A percentile compares a stretch with the other conserved stretches of the same genome.
These are phyloP conservation scores for Aureobasidium musti DNA, from an alignment of 2,329 filamentous ascomycete genomes.

Conservation along the genomic window DNA sequence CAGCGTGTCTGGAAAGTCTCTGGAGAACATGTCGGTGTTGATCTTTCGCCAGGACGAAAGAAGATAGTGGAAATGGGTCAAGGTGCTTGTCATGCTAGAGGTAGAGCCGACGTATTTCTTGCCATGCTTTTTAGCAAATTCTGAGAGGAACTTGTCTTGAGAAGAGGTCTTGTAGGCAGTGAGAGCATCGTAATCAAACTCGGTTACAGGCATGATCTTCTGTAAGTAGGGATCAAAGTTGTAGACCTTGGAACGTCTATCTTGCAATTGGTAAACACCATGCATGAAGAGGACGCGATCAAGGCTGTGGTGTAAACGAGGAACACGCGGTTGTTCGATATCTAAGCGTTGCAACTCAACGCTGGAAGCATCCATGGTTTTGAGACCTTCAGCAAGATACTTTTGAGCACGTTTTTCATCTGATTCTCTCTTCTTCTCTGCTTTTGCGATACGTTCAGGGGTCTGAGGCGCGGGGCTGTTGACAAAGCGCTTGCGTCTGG, in stretches of 20 bases:
- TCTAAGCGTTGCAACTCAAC: conserved; percentile 14
- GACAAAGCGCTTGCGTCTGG: conserved; percentile 9
- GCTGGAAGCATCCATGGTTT: background rate
- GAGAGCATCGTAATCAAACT: conserved; percentile 89
- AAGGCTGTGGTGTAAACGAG: conserved; percentile 70
- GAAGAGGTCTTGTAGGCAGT: conserved; percentile 91
- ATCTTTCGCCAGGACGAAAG: conserved; percentile 80
- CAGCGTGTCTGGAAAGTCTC: conserved; percentile 59
- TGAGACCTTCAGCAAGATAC: background rate
- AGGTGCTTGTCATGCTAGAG: conserved; percentile 87
- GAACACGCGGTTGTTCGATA: conserved; percentile 56
- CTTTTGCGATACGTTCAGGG: conserved; percentile 3
- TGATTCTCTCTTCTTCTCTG: background rate
- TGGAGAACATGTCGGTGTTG: conserved; percentile 67
- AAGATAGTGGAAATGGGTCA: conserved; percentile 91
- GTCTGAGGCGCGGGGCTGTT: conserved; percentile 3
- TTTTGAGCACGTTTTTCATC: conserved; percentile 3
- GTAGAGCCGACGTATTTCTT: conserved; percentile 93
- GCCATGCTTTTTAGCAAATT: conserved; percentile 63
- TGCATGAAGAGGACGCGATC: conserved; percentile 94
- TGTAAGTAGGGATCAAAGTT: conserved; percentile 97
- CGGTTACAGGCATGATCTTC: conserved; percentile 85
- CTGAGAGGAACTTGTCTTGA: conserved; percentile 70
- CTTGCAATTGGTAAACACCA: conserved; percentile 88
- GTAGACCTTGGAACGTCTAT: conserved; percentile 81